A percentile compares a stretch with the other conserved stretches of the same genome.
These are phyloP conservation scores for Podospora tetraspora DNA, from an alignment of 495 filamentous ascomycete genomes.

Conservation along the genomic window DNA sequence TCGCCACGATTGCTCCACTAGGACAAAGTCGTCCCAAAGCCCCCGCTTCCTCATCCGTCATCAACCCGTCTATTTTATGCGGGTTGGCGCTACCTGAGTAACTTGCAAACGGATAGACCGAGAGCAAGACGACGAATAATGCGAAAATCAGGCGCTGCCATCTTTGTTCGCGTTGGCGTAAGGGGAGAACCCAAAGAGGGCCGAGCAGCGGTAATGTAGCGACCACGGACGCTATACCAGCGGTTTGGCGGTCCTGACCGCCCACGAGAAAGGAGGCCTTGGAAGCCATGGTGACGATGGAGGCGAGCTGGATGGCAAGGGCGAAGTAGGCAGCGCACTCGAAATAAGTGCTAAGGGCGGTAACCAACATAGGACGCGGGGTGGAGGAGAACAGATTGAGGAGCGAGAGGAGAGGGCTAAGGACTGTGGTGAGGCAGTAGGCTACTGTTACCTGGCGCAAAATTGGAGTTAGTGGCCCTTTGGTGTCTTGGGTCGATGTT, in stretches of 20 bases:
- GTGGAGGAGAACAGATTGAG: background rate
- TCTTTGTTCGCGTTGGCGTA: no score
- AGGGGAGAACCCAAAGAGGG: background rate
- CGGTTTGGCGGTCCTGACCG: background rate
- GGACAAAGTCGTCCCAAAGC: background rate
- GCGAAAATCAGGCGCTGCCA: no score
- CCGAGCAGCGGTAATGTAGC: background rate
- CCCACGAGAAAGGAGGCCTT: slow-evolving; percentile 22
- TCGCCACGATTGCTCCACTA: no score
- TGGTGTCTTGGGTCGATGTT: background rate
- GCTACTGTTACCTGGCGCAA: background rate
- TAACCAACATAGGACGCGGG: background rate
- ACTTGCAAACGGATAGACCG: background rate
- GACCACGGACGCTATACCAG: background rate
- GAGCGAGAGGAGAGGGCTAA: background rate
- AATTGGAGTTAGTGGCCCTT: background rate
- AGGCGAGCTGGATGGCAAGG: slow-evolving; percentile 33
- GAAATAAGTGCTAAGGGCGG: slow-evolving; percentile 13
- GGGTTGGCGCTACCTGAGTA: background rate
- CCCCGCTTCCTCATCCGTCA: background rate
- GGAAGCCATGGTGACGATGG: slow-evolving; percentile 27
- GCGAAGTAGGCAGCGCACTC: slow-evolving; percentile 34
- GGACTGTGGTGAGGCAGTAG: background rate
- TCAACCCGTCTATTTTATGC: background rate
- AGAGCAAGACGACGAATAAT: background rate